Conservation (phyloP, 2,329 filamentous ascomycete species). For the Samsoniella hepiali region DNA sequence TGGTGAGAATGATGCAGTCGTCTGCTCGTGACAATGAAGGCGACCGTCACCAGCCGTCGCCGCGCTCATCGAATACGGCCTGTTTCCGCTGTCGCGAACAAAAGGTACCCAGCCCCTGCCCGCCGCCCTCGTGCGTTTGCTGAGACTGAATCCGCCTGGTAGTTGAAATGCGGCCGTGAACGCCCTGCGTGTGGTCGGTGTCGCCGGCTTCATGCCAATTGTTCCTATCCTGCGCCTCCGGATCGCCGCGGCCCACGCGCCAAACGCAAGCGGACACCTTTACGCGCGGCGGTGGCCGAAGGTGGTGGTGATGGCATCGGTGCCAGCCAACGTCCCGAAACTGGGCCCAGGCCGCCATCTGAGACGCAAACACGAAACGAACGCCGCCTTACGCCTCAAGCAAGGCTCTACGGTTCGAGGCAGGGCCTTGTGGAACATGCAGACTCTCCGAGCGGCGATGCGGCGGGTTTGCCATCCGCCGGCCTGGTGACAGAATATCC, state of each 20-base stretch:
- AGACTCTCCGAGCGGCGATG: not conserved
- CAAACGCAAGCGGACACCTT: not conserved
- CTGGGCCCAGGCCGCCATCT: not conserved
- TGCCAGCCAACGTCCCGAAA: not conserved
- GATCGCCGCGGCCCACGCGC: constrained; percentile 4
- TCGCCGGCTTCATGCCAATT: not conserved
- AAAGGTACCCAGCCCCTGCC: not conserved
- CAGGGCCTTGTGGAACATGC: not conserved
- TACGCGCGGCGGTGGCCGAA: not conserved
- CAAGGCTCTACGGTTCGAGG: no score
- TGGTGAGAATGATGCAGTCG: not conserved
- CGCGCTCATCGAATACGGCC: not conserved
- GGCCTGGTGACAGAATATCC: not conserved
- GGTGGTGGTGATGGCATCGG: not conserved
- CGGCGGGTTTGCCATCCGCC: not conserved
- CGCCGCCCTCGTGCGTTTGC: no score
- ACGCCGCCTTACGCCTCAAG: not conserved
- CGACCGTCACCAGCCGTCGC: not conserved
- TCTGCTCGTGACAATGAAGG: not conserved
- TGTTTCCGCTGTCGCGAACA: constrained; percentile 11
- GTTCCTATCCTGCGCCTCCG: constrained; percentile 6
- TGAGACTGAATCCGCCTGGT: not conserved
- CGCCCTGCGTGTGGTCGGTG: not conserved
- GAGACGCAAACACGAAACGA: not conserved
- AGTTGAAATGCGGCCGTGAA: constrained; percentile 9